Evolutionary conservation across 768 basidiomycete genomes (phyloP), one percentile per base, ranked within the genome.

Genomic region (Pleurotus cornucopiae): DNA sequence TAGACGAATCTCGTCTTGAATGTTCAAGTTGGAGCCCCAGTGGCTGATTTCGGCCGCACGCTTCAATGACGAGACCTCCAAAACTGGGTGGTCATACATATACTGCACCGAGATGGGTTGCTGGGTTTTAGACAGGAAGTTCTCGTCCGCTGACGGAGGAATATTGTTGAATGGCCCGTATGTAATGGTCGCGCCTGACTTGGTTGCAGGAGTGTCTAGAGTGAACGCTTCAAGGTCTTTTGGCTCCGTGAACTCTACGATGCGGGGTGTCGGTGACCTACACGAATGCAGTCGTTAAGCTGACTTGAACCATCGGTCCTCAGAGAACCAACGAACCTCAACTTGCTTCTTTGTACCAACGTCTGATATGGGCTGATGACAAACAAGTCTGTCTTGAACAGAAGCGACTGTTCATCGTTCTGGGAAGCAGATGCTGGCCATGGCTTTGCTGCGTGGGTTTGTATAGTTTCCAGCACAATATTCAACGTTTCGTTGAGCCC

Each of bases 11-110:
- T 90, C 82, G 71, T 99, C 94, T 68, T 98, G 84, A 26, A 95
- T 88, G 65, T 98, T 97, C 38, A 99, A 68, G 69, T 97, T 97
- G 41, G 85, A 84, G 34, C 96, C 95, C 97, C 96, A 98, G 67
- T 98, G 96, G 61, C 94, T 96, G 60, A 99, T 85, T 72, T 99
- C 96, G 1, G 87, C 93, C 0, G 79, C 64, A 48, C 97, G 85
- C 58, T 82, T 79, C 30, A 97, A 80, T 43, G 77, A 84, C 30
- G 75, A 78, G 51, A 98, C 74, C 60, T 92, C 85, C 20, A 94
- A 67, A 43, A 97, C 82, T 0, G 96, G 92, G 57, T 85, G 77
- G n/a, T 87, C 89, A 57, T 88, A 87, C 61, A 78, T 74, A 72
- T 94, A 98, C 66, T 96, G 94, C 2, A 97, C 75, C 11, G 72